These are phyloP conservation scores for Populus pruinosa DNA, from an alignment of 345 rosid species.

Conservation along the genomic window DNA sequence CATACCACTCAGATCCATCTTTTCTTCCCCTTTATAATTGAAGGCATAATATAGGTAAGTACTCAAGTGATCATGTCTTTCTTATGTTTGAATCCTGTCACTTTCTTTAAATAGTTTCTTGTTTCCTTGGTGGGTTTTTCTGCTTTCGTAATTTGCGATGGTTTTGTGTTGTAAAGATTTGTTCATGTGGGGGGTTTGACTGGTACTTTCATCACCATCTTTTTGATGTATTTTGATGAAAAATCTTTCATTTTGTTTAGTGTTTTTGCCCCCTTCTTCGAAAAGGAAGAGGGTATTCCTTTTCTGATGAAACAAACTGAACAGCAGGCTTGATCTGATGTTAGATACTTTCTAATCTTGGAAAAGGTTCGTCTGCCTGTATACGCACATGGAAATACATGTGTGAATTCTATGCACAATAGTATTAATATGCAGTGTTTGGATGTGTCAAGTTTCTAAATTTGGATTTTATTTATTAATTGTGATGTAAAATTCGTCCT, in stretches of 20 bases:
- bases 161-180: not conserved
- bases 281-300: not conserved
- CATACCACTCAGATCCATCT: constrained; percentile 11
- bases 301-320: not conserved
- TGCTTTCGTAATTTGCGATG: not conserved
- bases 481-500: not conserved
- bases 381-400: not conserved
- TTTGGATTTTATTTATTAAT: not conserved
- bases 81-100: not conserved
- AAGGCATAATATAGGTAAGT: not conserved
- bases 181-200: not conserved
- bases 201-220: not conserved
- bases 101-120: not conserved
- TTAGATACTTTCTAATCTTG: not conserved
- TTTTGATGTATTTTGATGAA: not conserved
- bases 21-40: not conserved
- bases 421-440: not conserved
- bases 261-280: not conserved
- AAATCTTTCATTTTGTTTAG: not conserved
- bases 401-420: not conserved
- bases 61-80: not conserved
- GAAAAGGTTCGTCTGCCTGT: not conserved
- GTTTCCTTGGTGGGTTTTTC: not conserved
- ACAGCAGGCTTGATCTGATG: constrained; percentile 10
- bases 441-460: not conserved